phyloP scores from a whole-genome alignment of 306 rosid species.

The Vicia faba region DNA sequence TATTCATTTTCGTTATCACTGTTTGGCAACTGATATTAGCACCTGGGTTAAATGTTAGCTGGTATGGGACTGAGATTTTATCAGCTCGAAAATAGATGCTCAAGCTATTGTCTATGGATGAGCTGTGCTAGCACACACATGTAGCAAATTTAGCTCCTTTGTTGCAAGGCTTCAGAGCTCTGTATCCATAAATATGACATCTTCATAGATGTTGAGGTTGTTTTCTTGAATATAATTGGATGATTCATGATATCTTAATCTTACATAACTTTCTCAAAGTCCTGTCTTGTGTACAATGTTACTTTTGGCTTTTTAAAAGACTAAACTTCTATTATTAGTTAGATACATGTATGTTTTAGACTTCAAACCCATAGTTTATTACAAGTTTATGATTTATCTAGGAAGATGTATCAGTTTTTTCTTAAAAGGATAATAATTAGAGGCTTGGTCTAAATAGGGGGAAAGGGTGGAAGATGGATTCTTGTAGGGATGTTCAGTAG shows the following conservation, averaged over 20 bases:
- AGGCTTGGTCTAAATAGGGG: not conserved
- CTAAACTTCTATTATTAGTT: too few species aligned
- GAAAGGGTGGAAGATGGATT: not conserved
- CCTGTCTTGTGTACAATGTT: constrained; percentile 14
- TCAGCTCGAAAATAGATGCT: constrained; percentile 9
- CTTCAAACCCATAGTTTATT: constrained; percentile 6
- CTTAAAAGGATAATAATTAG: constrained; percentile 7
- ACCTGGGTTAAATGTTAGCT: not conserved
- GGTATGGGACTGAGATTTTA: not conserved
- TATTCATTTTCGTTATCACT: constrained; percentile 3
- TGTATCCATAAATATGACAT: not conserved
- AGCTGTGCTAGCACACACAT: not conserved
- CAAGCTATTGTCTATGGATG: constrained; percentile 8
- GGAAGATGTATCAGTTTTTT: not conserved
- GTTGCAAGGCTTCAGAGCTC: constrained; percentile 12
- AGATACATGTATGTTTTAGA: not conserved
- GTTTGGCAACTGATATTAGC: not conserved
- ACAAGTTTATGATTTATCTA: not conserved
- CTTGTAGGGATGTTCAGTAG: not conserved
- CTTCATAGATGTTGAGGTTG: constrained; percentile 5
- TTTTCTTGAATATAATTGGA: constrained; percentile 16
- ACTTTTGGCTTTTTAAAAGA: not conserved
- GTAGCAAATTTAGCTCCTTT: not conserved
- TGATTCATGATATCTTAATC: constrained; percentile 7
- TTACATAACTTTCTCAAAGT: constrained; percentile 4